Evolutionary conservation across 2,329 filamentous ascomycete genomes (phyloP).

Genomic region (Davidsoniella virescens): DNA sequence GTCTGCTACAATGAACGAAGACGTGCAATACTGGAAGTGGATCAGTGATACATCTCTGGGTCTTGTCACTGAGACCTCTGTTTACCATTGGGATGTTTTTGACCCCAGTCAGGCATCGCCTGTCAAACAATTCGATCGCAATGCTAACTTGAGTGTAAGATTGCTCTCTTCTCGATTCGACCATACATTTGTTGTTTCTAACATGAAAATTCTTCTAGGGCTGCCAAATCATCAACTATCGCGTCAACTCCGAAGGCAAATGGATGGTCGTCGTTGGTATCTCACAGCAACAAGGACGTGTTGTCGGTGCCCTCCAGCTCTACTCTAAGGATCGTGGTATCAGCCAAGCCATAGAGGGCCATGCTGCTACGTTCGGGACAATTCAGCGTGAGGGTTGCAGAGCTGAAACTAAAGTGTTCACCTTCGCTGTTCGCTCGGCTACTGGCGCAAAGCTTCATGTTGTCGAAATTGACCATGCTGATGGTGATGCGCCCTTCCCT

Average conservation of each 20-base stretch:
- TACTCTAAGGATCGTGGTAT: slow-evolving; percentile 94
- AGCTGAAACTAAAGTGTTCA: slow-evolving; percentile 86
- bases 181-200: background rate
- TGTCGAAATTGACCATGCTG: slow-evolving; percentile 88
- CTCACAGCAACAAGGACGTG: slow-evolving; percentile 78
- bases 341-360: slow-evolving; percentile 94
- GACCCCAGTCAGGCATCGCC: slow-evolving; percentile 64
- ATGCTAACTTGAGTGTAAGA: slow-evolving; percentile 71
- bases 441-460: slow-evolving; percentile 81
- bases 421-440: slow-evolving; percentile 82
- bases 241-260: slow-evolving; percentile 85
- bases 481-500: slow-evolving; percentile 72
- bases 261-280: slow-evolving; percentile 99
- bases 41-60: slow-evolving; percentile 79
- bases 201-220: slow-evolving; percentile 34
- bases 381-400: slow-evolving; percentile 77
- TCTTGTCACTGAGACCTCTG: slow-evolving; percentile 74
- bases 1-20: slow-evolving; percentile 89
- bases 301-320: slow-evolving; percentile 91
- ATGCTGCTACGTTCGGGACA: slow-evolving; percentile 86
- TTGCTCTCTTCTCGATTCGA: background rate
- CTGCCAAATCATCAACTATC: slow-evolving; percentile 99
- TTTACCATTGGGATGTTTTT: slow-evolving; percentile 97
- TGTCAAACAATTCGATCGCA: slow-evolving; percentile 86
- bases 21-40: slow-evolving; percentile 99